Percentiles rank a stretch among this genome's conserved stretches.
Conservation (phyloP, 352 stramenopile species). For the Plasmopara viticola region DNA sequence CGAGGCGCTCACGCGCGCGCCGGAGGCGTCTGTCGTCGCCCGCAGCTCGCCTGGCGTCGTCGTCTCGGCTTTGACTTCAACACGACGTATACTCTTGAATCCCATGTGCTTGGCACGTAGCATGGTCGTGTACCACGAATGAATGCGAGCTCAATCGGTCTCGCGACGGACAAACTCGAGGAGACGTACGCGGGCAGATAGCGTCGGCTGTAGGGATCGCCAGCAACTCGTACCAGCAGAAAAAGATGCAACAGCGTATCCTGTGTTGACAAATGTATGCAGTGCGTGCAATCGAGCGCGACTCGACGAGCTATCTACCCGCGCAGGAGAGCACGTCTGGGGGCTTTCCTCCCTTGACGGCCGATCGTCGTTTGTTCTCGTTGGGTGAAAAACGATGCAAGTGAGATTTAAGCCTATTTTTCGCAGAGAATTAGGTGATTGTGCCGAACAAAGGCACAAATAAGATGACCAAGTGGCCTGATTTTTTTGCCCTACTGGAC, state of each 20-base stretch:
- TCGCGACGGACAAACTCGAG: conserved; percentile 3
- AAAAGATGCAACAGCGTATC: conserved; percentile 2
- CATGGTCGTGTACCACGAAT: conserved; percentile 25
- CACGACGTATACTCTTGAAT: conserved; percentile 71
- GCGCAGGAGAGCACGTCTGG: conserved; percentile 13
- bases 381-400: conserved; percentile 1
- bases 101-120: conserved; percentile 74
- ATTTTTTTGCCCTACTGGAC: no score
- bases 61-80: conserved; percentile 85
- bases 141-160: neutral
- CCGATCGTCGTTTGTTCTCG: conserved; percentile 37
- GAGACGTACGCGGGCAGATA: conserved; percentile 7
- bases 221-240: conserved; percentile 1
- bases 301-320: conserved; percentile 13
- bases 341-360: conserved; percentile 10
- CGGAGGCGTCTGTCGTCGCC: conserved; percentile 58
- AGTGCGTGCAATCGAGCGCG: conserved; percentile 1
- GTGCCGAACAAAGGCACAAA: no score
- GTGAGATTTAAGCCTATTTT: no score
- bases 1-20: conserved; percentile 51
- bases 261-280: neutral
- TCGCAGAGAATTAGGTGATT: no score
- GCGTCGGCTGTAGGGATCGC: conserved; percentile 4
- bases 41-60: conserved; percentile 74
- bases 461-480: no score